A percentile compares a stretch with the other conserved stretches of the same genome.
Evolutionary conservation across 768 basidiomycete genomes (phyloP).

Genomic region (Bullera alba): DNA sequence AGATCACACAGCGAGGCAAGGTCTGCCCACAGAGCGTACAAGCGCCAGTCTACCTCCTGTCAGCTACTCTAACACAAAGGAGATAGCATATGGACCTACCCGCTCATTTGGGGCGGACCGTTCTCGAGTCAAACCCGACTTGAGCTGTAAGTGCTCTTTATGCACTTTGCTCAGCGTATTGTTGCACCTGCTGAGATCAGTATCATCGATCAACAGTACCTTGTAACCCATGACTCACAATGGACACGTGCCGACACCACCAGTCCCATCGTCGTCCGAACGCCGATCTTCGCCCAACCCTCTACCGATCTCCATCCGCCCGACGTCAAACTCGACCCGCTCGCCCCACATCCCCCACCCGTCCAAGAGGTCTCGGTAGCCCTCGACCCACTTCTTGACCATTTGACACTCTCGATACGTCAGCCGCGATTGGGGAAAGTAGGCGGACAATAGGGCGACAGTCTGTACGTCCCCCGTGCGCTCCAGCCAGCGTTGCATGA

Average conservation of each 20-base stretch:
- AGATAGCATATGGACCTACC: conserved; percentile 19
- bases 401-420: conserved; percentile 6
- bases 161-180: conserved; percentile 13
- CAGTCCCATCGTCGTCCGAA: neutral
- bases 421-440: conserved; percentile 14
- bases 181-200: conserved; percentile 16
- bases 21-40: conserved; percentile 29
- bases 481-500: conserved; percentile 31
- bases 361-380: conserved; percentile 40
- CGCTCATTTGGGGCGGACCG: conserved; percentile 30
- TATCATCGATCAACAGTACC: neutral
- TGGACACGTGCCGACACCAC: conserved; percentile 27
- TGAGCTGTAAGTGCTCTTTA: conserved; percentile 27
- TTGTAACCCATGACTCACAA: conserved; percentile 28
- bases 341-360: conserved; percentile 34
- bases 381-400: conserved; percentile 37
- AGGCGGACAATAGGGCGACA: conserved; percentile 28
- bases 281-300: conserved; percentile 7
- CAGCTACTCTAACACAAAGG: too few relatives aligned
- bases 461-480: conserved; percentile 40
- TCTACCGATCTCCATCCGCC: conserved; percentile 14
- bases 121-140: conserved; percentile 18
- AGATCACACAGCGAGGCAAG: conserved; percentile 38
- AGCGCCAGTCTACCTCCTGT: conserved; percentile 15
- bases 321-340: conserved; percentile 35